Conservation (phyloP, 306 rosid genomes). For the Rosa rugosa region DNA sequence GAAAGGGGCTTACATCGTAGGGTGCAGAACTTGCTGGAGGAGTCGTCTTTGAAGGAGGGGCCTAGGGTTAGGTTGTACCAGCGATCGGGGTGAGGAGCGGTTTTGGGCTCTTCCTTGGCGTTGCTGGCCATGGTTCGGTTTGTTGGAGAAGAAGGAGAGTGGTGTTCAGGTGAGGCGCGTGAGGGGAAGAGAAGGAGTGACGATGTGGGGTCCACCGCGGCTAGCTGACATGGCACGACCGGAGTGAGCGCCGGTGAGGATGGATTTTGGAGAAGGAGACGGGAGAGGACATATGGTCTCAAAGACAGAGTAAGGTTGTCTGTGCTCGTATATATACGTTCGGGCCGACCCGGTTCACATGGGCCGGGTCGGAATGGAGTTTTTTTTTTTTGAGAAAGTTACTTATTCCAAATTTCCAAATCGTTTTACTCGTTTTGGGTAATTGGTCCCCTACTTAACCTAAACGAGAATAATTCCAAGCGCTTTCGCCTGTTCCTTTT, state of each 20-base stretch:
- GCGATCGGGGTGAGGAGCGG: conserved; percentile 69
- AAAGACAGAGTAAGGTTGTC: no score
- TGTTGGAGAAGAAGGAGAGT: not conserved
- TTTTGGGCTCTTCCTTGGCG: conserved; percentile 82
- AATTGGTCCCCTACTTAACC: no score
- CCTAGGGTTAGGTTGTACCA: conserved; percentile 89
- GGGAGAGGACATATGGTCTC: not conserved
- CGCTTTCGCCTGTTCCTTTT: no score
- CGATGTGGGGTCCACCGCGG: not conserved
- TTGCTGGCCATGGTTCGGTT: conserved; percentile 55
- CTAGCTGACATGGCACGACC: conserved; percentile 25
- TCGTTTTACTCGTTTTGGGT: no score
- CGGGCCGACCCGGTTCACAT: not conserved
- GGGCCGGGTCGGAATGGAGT: not conserved
- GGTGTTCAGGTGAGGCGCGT: conserved; percentile 17
- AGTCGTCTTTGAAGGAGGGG: conserved; percentile 76
- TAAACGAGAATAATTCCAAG: no score
- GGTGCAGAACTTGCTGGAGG: conserved; percentile 82
- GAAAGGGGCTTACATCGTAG: conserved; percentile 64
- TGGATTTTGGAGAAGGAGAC: not conserved
- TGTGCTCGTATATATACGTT: not conserved
- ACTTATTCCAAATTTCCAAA: no score
- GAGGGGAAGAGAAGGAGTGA: not conserved
- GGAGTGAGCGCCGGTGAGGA: conserved; percentile 2
- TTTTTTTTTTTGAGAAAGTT: not conserved